A percentile compares a stretch with the other conserved stretches of the same genome.
These are phyloP conservation scores for Colletotrichum musicola DNA, from an alignment of 2,329 filamentous ascomycete genomes.

Conservation along the genomic window DNA sequence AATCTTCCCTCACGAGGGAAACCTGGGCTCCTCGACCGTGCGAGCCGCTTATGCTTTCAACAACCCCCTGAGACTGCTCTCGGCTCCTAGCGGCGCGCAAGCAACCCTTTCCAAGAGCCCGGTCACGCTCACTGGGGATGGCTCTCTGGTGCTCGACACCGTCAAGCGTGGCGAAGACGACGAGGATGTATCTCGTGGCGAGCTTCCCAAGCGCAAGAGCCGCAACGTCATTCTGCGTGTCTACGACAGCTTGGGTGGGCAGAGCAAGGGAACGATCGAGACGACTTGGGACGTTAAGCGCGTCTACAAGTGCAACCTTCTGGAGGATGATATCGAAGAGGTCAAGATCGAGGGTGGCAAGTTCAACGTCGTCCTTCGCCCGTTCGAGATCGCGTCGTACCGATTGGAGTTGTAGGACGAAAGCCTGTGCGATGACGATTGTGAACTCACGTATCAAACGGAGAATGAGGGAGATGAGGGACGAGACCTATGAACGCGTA, in stretches of 20 bases:
- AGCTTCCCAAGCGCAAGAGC: slow-evolving; percentile 75
- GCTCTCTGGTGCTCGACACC: slow-evolving; percentile 83
- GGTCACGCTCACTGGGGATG: slow-evolving; percentile 75
- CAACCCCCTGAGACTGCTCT: slow-evolving; percentile 75
- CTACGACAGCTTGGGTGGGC: slow-evolving; percentile 90
- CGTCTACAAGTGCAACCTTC: slow-evolving; percentile 84
- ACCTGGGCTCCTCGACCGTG: slow-evolving; percentile 79
- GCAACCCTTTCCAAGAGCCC: slow-evolving; percentile 54
- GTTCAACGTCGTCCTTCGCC: slow-evolving; percentile 75
- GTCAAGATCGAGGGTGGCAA: slow-evolving; percentile 63
- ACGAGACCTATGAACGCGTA: neutral
- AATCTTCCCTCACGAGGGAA: slow-evolving; percentile 85
- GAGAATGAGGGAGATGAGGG: neutral
- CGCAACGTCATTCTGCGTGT: slow-evolving; percentile 85
- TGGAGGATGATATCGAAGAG: slow-evolving; percentile 88
- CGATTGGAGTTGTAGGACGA: slow-evolving; percentile 67
- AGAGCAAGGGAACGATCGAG: slow-evolving; percentile 76
- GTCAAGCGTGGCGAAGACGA: slow-evolving; percentile 96
- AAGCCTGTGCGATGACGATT: slow-evolving; percentile 30
- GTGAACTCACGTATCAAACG: neutral
- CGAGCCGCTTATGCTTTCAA: slow-evolving; percentile 92
- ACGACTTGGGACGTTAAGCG: slow-evolving; percentile 79
- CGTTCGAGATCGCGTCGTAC: slow-evolving; percentile 90
- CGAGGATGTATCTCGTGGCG: slow-evolving; percentile 75
- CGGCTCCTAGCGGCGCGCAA: slow-evolving; percentile 47